Evolutionary conservation across 306 rosid genomes (phyloP), one percentile per base, ranked within the genome.

Genomic region (Cucurbita moschata): DNA sequence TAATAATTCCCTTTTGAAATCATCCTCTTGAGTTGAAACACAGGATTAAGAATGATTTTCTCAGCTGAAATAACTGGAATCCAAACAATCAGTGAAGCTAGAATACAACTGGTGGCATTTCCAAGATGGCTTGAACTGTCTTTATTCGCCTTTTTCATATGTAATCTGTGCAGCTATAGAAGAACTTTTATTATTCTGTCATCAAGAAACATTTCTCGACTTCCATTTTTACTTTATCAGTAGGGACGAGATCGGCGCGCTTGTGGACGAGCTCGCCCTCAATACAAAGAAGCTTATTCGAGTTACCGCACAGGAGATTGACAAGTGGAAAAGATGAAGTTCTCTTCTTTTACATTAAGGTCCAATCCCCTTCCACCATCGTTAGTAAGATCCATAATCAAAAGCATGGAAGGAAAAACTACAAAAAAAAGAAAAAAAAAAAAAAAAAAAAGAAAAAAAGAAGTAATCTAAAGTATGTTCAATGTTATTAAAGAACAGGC

Each of bases 251-350:
- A 79, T 90, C 19, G 75, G 76, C 60, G 92, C 90, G 46, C 86
- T 90, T 74, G 83, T 87, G 72, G 96, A 86, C 74, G 96, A 93
- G 55, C 75, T 90, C 67, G 94, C 87, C 59, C 77, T 80, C 19
- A 87, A 77, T 55, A 79, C 92, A 23, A 90, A 81, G 85, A 93
- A 84, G 87, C 83, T 93, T 74, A 82, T 86, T 73, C 81, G 60
- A 76, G 86, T 83, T 50, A 86, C 97, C 63, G 76, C 96, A 19
- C 87, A 43, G 81, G 98, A 85, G 83, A 62, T 90, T 57, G 96
- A 90, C 40, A 93, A 88, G 82, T 85, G 94, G 94, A 82, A 78
- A 79, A 84, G 90, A 83, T 90, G 83, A 90, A 8, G 72, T 21
- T 30, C 46, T 7, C 15, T 42, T n/a, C 19, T 18, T 10, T 40